Conservation (phyloP, 2,329 filamentous ascomycete genomes). For the Aspergillus sp. region DNA sequence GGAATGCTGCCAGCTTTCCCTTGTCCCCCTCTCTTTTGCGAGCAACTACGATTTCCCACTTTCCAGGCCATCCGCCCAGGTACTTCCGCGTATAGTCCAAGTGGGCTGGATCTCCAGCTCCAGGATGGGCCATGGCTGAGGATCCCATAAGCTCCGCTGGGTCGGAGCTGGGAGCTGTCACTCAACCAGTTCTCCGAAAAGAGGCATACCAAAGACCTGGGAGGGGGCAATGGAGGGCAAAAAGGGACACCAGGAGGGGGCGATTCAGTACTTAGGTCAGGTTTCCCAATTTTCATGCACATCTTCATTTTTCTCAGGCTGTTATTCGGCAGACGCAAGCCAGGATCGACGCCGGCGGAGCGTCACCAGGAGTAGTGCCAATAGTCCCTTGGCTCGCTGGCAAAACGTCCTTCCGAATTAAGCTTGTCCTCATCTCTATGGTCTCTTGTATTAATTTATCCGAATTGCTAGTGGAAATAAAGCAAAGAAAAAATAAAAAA, state of each 20-base stretch:
- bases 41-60: background rate
- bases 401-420: constrained; percentile 5
- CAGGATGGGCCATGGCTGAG: background rate
- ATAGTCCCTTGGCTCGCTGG: constrained; percentile 27
- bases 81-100: background rate
- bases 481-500: background rate
- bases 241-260: constrained; percentile 10
- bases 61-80: background rate
- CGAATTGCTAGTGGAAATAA: background rate
- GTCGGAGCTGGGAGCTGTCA: constrained; percentile 11
- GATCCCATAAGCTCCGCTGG: background rate
- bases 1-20: background rate
- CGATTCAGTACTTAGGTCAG: background rate
- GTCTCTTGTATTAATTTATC: background rate
- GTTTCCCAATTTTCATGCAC: background rate
- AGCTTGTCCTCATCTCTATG: constrained; percentile 1
- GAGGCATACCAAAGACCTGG: constrained; percentile 14
- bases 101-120: background rate
- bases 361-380: constrained; percentile 34
- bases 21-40: background rate
- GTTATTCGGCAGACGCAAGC: constrained; percentile 13
- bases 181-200: constrained; percentile 23
- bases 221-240: constrained; percentile 12
- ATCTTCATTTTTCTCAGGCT: background rate
- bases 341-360: constrained; percentile 38